Evolutionary conservation across 331 rosid species (phyloP), one percentile per base, ranked within the genome.

Genomic region (Quercus lobata): DNA sequence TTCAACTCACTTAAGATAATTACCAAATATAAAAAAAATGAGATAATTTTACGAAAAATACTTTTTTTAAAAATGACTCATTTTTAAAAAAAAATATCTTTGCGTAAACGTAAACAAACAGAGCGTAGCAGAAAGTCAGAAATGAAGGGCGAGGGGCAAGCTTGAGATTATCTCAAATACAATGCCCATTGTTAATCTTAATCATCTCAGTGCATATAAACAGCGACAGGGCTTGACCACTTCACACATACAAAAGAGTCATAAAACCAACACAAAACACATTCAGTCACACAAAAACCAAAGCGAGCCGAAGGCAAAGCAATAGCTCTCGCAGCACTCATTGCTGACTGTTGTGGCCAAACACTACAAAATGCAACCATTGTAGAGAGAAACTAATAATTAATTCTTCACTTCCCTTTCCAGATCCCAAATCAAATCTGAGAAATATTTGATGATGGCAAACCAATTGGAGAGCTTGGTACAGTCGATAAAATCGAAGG

Each of bases 401-500:
- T 14, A 49, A 49, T 49, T 14, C 17, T 14, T 49, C 54, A 11
- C 54, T 49, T 49, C 54, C 4, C 54, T 49, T 14, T 49, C 54
- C 46, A 41, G 46, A 41, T 41, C 46, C 46, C 46, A 41, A 8
- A 41, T 41, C 46, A 41, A 41, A 41, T 41, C 46, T 8, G 46
- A 41, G 46, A 41, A 41, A 41, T 7, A 27, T 32, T 12, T 19
- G 53, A 19, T 19, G 53, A 92, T 94, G 98, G 87, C 85, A 83
- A 87, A 87, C 63, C 89, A 92, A 73, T 56, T 91, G 34, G 98
- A 83, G 75, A 89, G 72, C 73, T 79, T 92, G 80, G 89, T 95
- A 86, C 88, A 90, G 61, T 84, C 97, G 5, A 95, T 95, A 46
- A 95, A 92, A 58, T 91, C 94, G 3, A 92, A 92, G 87, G 97